These are phyloP conservation scores for Malus orientalis DNA, from an alignment of 306 rosid species.

Conservation along the genomic window DNA sequence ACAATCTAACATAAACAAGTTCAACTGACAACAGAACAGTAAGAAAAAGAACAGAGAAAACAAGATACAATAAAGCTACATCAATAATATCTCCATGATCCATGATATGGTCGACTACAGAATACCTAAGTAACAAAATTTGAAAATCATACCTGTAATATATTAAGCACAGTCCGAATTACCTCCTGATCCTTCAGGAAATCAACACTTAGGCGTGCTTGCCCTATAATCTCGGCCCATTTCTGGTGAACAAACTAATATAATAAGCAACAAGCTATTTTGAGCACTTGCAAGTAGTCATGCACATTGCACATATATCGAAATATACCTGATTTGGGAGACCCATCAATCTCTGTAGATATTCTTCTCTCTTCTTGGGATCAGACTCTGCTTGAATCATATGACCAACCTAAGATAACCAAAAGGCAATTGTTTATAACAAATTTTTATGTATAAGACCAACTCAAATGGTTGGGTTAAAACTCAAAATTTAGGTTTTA, in stretches of 20 bases:
- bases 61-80: neutral
- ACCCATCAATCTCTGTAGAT: constrained; percentile 78
- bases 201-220: constrained; percentile 84
- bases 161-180: constrained; percentile 85
- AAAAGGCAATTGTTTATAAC: neutral
- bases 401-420: constrained; percentile 59
- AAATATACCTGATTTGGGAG: constrained; percentile 79
- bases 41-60: neutral
- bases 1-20: neutral
- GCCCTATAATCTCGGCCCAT: constrained; percentile 92
- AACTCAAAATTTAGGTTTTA: no score
- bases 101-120: neutral
- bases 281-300: neutral
- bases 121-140: neutral
- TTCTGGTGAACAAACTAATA: constrained; percentile 40
- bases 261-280: neutral
- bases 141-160: constrained; percentile 60
- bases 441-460: neutral
- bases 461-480: no score
- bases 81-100: neutral
- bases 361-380: constrained; percentile 82
- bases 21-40: neutral
- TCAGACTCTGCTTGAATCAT: constrained; percentile 98
- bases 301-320: neutral
- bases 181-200: constrained; percentile 84